Evolutionary conservation across 176 grass and related monocot genomes (phyloP).

Genomic region (Tillandsia leiboldiana): DNA sequence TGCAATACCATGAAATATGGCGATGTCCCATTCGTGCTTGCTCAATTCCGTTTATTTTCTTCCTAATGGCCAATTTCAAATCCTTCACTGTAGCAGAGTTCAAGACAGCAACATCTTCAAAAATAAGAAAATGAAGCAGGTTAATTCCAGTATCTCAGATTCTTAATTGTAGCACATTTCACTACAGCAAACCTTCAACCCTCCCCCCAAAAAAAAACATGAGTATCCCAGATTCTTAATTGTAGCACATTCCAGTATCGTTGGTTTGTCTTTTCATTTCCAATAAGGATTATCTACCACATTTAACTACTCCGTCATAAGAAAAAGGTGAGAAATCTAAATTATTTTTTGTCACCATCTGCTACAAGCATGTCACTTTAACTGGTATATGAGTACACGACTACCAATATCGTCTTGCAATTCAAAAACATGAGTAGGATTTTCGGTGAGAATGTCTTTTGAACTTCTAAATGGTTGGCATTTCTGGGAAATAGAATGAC

Average conservation of each 20-base stretch:
- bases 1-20: conserved; percentile 74
- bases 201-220: neutral
- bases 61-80: conserved; percentile 73
- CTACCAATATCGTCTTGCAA: too few species aligned
- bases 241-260: neutral
- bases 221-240: neutral
- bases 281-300: too few species aligned
- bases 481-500: too few species aligned
- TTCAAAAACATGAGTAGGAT: too few species aligned
- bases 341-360: too few species aligned
- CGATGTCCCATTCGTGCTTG: conserved; percentile 75
- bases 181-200: conserved; percentile 19
- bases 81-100: conserved; percentile 72
- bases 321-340: too few species aligned
- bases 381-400: too few species aligned
- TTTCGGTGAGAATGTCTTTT: too few species aligned
- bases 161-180: neutral
- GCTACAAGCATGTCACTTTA: too few species aligned
- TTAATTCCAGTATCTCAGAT: neutral
- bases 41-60: conserved; percentile 73
- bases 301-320: too few species aligned
- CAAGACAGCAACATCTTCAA: conserved; percentile 44
- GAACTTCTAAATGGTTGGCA: too few species aligned
- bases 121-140: neutral
- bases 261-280: too few species aligned